phyloP scores from a whole-genome alignment of 352 stramenopile species.

The Lagenidium giganteum region DNA sequence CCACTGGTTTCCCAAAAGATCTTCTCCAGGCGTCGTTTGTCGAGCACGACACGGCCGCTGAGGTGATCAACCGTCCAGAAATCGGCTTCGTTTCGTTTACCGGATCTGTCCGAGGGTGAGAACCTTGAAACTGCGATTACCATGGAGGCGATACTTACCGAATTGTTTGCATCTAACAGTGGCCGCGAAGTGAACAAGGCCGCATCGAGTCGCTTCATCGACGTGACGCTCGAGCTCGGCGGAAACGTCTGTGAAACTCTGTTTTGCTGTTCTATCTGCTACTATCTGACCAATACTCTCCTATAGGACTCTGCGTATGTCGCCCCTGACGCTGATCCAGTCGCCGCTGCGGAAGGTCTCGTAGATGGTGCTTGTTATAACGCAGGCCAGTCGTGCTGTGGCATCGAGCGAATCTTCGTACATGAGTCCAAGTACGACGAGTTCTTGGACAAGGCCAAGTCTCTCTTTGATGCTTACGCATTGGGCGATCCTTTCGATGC shows the following conservation, averaged over 20 bases:
- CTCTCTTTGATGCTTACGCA: conserved; percentile 58
- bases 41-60: conserved; percentile 55
- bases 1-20: conserved; percentile 58
- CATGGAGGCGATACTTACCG: too few relatives aligned
- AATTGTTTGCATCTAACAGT: too few relatives aligned
- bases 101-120: conserved; percentile 58
- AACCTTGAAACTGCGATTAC: not conserved
- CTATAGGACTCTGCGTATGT: conserved; percentile 71
- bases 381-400: conserved; percentile 80
- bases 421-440: conserved; percentile 75
- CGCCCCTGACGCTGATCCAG: conserved; percentile 56
- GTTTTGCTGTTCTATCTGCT: not conserved
- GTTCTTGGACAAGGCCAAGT: conserved; percentile 63
- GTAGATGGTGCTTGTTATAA: conserved; percentile 84
- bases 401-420: conserved; percentile 82
- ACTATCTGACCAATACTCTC: too few relatives aligned
- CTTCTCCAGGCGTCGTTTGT: conserved; percentile 63
- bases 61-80: conserved; percentile 63
- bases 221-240: conserved; percentile 78
- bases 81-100: conserved; percentile 83
- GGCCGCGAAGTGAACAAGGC: conserved; percentile 59
- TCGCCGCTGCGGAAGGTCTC: conserved; percentile 57
- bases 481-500: conserved; percentile 59
- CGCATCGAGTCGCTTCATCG: conserved; percentile 61
- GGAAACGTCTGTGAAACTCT: conserved; percentile 44